Base-by-base conservation (phyloP, 2,329 filamentous ascomycete species). In the Penicillium sp. region DNA sequence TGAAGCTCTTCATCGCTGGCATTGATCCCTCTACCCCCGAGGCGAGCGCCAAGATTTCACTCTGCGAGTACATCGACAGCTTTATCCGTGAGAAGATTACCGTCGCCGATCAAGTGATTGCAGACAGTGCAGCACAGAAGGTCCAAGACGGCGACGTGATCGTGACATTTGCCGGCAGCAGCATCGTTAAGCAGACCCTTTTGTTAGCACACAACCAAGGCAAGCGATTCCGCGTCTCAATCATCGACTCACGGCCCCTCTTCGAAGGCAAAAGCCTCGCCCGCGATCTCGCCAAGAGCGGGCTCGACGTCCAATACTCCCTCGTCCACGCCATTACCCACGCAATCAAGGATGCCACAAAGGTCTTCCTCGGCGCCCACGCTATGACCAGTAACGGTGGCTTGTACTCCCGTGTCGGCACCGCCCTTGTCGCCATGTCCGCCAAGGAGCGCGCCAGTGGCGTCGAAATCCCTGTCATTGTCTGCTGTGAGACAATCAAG, bases 351-450 rank as follows among this genome's bases (percentile, higher is more conserved):
- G 81, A 86, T 37, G 86, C 85, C 1, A 89, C 87, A 7, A 87
- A 88, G 67, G 87, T 94, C 10, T 84, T 97, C 51, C 81, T 99
- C 1, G 93, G 92, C 13, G 92, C 93, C 5, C 93, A 97, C 72
- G 90, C 91, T 40, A 94, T 99, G 86, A 94, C 96, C 78, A 93
- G 90, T 66, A 97, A 97, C 75, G 94, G 94, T 8, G 85, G 90
- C 35, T 83, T 99, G 67, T 96, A 95, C 75, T 93, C 90, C 5
- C 86, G 92, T 21, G 86, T 91, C 10, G 94, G 94, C 60, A 96
- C 93, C 4, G 91, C 90, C 25, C 85, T 94, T 58, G 84, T 97
- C 10, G 93, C 93, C 19, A 89, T 94, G 80, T 86, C 89, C 42
- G 93, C 93, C 6, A 86, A 88, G 51, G 86, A 89, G 56, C 75